Evolutionary conservation across 2,329 filamentous ascomycete species (phyloP).

Genomic region (Colletotrichum tropicicola): DNA sequence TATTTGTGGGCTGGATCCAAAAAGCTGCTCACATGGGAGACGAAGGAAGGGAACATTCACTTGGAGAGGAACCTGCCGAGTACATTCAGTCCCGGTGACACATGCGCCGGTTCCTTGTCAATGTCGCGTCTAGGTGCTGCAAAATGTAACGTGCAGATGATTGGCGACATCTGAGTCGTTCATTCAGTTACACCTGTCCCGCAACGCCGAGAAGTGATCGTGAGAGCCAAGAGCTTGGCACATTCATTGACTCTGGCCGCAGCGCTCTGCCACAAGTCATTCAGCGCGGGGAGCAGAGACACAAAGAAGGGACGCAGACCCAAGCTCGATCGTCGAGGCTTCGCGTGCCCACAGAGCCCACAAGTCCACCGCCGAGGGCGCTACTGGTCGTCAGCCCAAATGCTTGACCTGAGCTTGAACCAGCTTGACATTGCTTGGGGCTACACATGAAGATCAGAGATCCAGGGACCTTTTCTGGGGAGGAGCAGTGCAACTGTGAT

Average conservation of each 20-base stretch:
- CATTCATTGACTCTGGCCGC: slow-evolving; percentile 8
- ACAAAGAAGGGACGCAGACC: slow-evolving; percentile 14
- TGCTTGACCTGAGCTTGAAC: slow-evolving; percentile 31
- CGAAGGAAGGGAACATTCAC: not conserved
- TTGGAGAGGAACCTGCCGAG: not conserved
- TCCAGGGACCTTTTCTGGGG: not conserved
- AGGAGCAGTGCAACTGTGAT: no score
- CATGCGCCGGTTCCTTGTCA: slow-evolving; percentile 9
- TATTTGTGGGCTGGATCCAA: slow-evolving; percentile 1
- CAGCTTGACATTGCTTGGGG: slow-evolving; percentile 7
- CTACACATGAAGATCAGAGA: not conserved
- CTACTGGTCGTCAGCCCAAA: slow-evolving; percentile 4
- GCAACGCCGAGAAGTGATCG: slow-evolving; percentile 25
- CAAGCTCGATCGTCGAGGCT: slow-evolving; percentile 28
- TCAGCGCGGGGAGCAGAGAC: slow-evolving; percentile 4
- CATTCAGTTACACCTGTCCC: slow-evolving; percentile 27
- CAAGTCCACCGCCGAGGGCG: slow-evolving; percentile 16
- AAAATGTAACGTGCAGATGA: slow-evolving; percentile 22
- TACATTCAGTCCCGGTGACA: slow-evolving; percentile 6
- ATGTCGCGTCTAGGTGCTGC: slow-evolving; percentile 6
- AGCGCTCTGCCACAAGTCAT: not conserved
- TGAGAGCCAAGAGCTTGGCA: slow-evolving; percentile 28
- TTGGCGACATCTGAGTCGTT: slow-evolving; percentile 25
- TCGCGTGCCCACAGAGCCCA: slow-evolving; percentile 14
- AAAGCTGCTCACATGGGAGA: not conserved